phyloP scores from a whole-genome alignment of 352 stramenopile species.

The Globisporangium emineosum region DNA sequence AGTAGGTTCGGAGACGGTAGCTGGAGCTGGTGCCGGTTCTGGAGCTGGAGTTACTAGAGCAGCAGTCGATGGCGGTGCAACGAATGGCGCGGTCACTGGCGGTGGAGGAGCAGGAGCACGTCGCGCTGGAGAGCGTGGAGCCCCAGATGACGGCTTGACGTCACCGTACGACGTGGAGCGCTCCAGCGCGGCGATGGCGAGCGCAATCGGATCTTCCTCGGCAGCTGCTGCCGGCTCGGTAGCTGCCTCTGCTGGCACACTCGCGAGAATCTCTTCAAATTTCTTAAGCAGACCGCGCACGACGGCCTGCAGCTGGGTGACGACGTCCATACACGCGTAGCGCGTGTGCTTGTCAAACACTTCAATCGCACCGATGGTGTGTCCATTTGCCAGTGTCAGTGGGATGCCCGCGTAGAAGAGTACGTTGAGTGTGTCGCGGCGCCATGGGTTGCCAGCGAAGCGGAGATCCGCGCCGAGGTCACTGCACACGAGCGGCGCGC shows the following conservation, averaged over 20 bases:
- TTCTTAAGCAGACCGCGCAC: constrained; percentile 49
- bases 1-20: background rate
- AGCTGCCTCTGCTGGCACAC: constrained; percentile 7
- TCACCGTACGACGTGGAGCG: constrained; percentile 26
- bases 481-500: constrained; percentile 52
- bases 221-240: background rate
- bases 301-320: constrained; percentile 53
- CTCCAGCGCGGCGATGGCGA: constrained; percentile 18
- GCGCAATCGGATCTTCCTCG: constrained; percentile 18
- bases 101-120: constrained; percentile 16
- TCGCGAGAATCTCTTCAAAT: constrained; percentile 45
- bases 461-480: constrained; percentile 46
- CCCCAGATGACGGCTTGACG: constrained; percentile 12
- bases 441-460: constrained; percentile 49
- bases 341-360: constrained; percentile 42
- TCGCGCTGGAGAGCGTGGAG: constrained; percentile 12
- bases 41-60: background rate
- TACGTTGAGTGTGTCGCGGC: constrained; percentile 34
- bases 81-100: constrained; percentile 10
- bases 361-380: constrained; percentile 60
- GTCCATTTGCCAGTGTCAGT: constrained; percentile 42
- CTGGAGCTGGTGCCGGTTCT: background rate
- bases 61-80: background rate
- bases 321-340: constrained; percentile 44
- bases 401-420: constrained; percentile 73